A percentile compares a stretch with the other conserved stretches of the same genome.
Evolutionary conservation across 2,329 filamentous ascomycete species (phyloP).

Genomic region (Phialophora tarda): DNA sequence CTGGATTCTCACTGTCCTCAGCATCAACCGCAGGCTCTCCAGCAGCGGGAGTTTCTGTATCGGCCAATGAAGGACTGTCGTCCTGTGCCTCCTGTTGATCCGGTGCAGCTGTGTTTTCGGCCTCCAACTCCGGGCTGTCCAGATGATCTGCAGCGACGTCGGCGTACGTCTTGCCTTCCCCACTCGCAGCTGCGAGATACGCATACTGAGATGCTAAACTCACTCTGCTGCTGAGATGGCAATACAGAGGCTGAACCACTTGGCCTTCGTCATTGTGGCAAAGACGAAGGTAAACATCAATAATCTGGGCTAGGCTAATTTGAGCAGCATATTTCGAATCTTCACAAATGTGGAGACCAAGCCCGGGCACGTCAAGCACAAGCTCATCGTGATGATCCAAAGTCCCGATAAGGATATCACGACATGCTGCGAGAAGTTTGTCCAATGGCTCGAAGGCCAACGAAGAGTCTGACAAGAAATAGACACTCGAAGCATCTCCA

Average conservation of each 20-base stretch:
- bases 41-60: neutral
- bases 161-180: constrained; percentile 63
- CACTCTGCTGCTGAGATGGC: constrained; percentile 61
- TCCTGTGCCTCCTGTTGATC: constrained; percentile 12
- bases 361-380: constrained; percentile 59
- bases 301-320: constrained; percentile 61
- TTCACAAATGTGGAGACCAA: constrained; percentile 64
- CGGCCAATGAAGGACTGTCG: neutral
- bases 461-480: constrained; percentile 62
- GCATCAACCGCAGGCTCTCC: neutral
- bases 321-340: constrained; percentile 56
- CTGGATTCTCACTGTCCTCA: neutral
- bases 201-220: constrained; percentile 60
- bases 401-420: constrained; percentile 58
- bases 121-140: constrained; percentile 29
- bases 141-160: constrained; percentile 46
- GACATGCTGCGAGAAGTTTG: constrained; percentile 63
- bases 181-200: constrained; percentile 59
- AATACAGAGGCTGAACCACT: constrained; percentile 61
- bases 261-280: constrained; percentile 63
- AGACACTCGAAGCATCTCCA: constrained; percentile 60
- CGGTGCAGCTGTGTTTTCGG: constrained; percentile 7
- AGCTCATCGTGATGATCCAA: constrained; percentile 64
- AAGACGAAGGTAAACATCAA: constrained; percentile 65
- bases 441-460: constrained; percentile 60